Conservation (phyloP, 2,329 filamentous ascomycete species). For the Neoarthrinium moseri region DNA sequence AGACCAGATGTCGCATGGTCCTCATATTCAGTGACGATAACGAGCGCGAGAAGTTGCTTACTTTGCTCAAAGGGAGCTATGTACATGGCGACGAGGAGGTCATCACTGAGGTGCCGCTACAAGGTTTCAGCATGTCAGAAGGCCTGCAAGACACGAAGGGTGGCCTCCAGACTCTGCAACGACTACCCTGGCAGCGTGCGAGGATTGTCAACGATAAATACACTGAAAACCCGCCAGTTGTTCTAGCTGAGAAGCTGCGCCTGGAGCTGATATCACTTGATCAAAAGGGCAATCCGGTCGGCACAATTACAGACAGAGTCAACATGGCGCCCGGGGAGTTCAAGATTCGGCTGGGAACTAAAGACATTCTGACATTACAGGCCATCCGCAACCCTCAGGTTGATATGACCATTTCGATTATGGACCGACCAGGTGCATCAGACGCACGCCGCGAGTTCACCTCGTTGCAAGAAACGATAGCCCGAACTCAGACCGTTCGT, state of each 20-base stretch:
- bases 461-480: constrained; percentile 56
- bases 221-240: constrained; percentile 63
- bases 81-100: constrained; percentile 67
- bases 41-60: constrained; percentile 70
- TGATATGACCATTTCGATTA: constrained; percentile 75
- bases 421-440: constrained; percentile 62
- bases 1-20: constrained; percentile 68
- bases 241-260: constrained; percentile 74
- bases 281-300: constrained; percentile 26
- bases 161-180: constrained; percentile 47
- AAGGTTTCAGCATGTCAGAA: constrained; percentile 61
- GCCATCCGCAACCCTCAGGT: constrained; percentile 71
- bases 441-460: constrained; percentile 63
- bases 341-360: constrained; percentile 63
- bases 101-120: constrained; percentile 67
- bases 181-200: constrained; percentile 63
- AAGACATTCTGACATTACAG: constrained; percentile 60
- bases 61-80: constrained; percentile 70
- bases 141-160: constrained; percentile 47
- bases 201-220: constrained; percentile 72
- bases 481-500: constrained; percentile 63
- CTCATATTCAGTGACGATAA: constrained; percentile 74
- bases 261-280: constrained; percentile 74
- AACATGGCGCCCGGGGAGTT: constrained; percentile 78
- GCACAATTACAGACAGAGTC: constrained; percentile 78